A percentile compares a stretch with the other conserved stretches of the same genome.
Evolutionary conservation across 352 stramenopile genomes (phyloP).

Genomic region (Globisporangium heterothallicum): DNA sequence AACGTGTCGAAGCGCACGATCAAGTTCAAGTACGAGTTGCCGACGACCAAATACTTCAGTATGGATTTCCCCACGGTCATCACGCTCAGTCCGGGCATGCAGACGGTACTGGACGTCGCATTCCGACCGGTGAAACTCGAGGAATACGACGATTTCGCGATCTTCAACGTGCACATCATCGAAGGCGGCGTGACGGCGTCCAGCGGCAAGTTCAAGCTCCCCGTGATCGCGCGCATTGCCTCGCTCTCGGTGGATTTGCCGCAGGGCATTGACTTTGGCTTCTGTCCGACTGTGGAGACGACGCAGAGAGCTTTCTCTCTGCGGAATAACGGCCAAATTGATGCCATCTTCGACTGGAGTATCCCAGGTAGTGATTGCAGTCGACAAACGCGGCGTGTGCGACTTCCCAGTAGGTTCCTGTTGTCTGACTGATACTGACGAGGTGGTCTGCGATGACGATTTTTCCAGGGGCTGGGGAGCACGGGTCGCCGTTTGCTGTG

Average conservation of each 20-base stretch:
- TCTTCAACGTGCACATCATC: constrained; percentile 85
- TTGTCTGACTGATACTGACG: too few species aligned
- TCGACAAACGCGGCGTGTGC: too few species aligned
- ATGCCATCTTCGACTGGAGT: constrained; percentile 82
- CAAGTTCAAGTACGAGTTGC: constrained; percentile 92
- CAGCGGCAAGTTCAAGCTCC: constrained; percentile 81
- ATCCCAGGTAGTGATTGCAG: constrained; percentile 57
- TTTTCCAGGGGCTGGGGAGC: constrained; percentile 35
- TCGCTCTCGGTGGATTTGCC: constrained; percentile 58
- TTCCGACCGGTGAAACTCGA: constrained; percentile 88
- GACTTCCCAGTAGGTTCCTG: too few species aligned
- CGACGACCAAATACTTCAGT: constrained; percentile 91
- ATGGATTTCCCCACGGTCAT: constrained; percentile 90
- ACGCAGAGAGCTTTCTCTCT: constrained; percentile 69
- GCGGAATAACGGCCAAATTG: constrained; percentile 85
- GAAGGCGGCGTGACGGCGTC: constrained; percentile 62
- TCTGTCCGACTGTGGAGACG: constrained; percentile 85
- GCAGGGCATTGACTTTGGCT: constrained; percentile 78
- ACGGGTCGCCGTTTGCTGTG: constrained; percentile 75
- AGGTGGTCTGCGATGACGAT: background rate
- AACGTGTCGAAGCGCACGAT: constrained; percentile 85
- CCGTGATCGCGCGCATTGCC: constrained; percentile 79
- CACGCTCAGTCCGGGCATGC: constrained; percentile 86
- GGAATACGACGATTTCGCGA: constrained; percentile 90
- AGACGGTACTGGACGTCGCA: constrained; percentile 79